Conservation (phyloP, 352 stramenopile genomes). For the Phytopythium chamaehyphon region DNA sequence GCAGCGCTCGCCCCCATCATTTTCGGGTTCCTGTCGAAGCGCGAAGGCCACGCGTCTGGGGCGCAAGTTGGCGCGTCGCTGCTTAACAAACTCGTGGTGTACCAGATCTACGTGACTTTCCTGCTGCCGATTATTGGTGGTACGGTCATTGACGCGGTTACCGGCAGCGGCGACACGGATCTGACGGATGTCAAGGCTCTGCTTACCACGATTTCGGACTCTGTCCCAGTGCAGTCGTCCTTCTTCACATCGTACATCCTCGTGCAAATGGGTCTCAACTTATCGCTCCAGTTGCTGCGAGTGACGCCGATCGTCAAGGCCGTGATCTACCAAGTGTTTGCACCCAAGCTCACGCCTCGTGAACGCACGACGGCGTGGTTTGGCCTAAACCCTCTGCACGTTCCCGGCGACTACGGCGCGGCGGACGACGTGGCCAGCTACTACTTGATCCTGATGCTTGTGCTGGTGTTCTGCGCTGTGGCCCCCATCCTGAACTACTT, state of each 20-base stretch:
- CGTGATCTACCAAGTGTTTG: conserved; percentile 68
- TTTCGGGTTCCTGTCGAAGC: conserved; percentile 75
- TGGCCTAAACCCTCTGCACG: conserved; percentile 50
- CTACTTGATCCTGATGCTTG: conserved; percentile 70
- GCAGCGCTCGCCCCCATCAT: conserved; percentile 77
- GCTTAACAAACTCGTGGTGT: conserved; percentile 79
- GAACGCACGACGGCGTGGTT: conserved; percentile 68
- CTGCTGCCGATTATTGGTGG: conserved; percentile 81
- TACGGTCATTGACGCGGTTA: conserved; percentile 69
- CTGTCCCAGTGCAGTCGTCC: conserved; percentile 69
- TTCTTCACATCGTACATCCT: conserved; percentile 83
- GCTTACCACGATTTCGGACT: conserved; percentile 49
- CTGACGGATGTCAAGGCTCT: conserved; percentile 39
- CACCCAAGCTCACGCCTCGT: conserved; percentile 76
- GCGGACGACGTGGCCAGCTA: conserved; percentile 64
- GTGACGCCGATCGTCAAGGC: conserved; percentile 73
- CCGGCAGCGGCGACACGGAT: conserved; percentile 42
- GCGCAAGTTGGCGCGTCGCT: conserved; percentile 63
- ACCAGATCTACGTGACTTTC: conserved; percentile 81
- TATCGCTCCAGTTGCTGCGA: conserved; percentile 66
- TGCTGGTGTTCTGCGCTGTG: conserved; percentile 71
- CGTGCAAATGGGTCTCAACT: conserved; percentile 65
- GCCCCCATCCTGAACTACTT: conserved; percentile 83
- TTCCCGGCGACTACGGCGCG: conserved; percentile 54
- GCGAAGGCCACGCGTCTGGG: conserved; percentile 67